Percentiles rank a stretch among this genome's conserved stretches.
Conservation (phyloP, 371 early-diverging fungal species). For the Syncephalastrum contaminatum region DNA sequence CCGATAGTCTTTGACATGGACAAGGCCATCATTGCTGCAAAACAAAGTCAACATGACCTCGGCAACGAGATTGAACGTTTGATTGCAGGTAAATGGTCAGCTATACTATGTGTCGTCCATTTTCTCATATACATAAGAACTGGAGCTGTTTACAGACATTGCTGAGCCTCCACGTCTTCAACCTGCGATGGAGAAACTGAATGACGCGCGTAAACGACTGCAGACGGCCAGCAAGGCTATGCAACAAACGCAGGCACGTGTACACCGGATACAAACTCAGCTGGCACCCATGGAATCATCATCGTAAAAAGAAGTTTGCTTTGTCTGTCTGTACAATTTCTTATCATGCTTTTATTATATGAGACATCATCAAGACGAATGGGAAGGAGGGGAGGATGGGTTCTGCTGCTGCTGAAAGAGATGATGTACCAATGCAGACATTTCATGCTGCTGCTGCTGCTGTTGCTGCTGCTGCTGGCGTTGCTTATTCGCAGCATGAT, state of each 20-base stretch:
- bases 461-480: slow-evolving; percentile 17
- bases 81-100: slow-evolving; percentile 42
- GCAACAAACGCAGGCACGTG: slow-evolving; percentile 48
- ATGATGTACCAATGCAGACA: slow-evolving; percentile 1
- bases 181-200: slow-evolving; percentile 46
- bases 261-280: slow-evolving; percentile 39
- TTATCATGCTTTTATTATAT: too few species aligned
- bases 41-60: slow-evolving; percentile 53
- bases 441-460: too few species aligned
- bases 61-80: slow-evolving; percentile 60
- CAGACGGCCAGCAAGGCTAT: slow-evolving; percentile 42
- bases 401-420: too few species aligned
- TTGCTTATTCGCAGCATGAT: slow-evolving; percentile 8
- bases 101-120: neutral
- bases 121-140: slow-evolving; percentile 20
- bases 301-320: too few species aligned
- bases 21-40: slow-evolving; percentile 47
- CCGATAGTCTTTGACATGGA: slow-evolving; percentile 57
- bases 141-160: slow-evolving; percentile 50
- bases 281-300: neutral
- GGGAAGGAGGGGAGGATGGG: too few species aligned
- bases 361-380: too few species aligned
- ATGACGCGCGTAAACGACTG: slow-evolving; percentile 49
- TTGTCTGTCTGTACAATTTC: too few species aligned
- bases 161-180: slow-evolving; percentile 56